These are phyloP conservation scores for Fusarium dlaminii DNA, from an alignment of 2,329 filamentous ascomycete species.

Conservation along the genomic window DNA sequence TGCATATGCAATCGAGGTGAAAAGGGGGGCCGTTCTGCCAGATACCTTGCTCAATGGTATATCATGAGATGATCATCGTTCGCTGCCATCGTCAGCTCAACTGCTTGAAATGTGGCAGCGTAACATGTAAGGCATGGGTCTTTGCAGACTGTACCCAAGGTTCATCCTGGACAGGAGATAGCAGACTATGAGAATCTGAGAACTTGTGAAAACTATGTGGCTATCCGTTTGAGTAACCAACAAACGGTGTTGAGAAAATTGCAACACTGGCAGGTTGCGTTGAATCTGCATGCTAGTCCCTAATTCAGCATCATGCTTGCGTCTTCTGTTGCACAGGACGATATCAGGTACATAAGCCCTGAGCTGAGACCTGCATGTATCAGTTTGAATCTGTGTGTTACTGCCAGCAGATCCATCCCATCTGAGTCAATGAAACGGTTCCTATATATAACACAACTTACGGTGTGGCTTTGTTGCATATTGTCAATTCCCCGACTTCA, in stretches of 20 bases:
- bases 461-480: slow-evolving; percentile 16
- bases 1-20: slow-evolving; percentile 12
- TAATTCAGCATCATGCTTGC: background rate
- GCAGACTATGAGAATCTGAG: background rate
- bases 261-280: background rate
- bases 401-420: slow-evolving; percentile 13
- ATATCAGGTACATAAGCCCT: slow-evolving; percentile 6
- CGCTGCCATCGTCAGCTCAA: slow-evolving; percentile 28
- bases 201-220: background rate
- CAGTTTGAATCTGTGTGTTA: slow-evolving; percentile 2
- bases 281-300: background rate
- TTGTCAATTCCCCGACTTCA: background rate
- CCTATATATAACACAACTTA: slow-evolving; percentile 12
- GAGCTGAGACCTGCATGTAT: background rate
- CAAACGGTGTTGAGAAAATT: slow-evolving; percentile 10
- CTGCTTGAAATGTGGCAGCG: slow-evolving; percentile 9
- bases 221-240: slow-evolving; percentile 3
- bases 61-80: slow-evolving; percentile 44
- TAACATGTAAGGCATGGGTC: slow-evolving; percentile 10
- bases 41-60: background rate
- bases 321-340: background rate
- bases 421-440: slow-evolving; percentile 1
- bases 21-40: slow-evolving; percentile 28
- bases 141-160: slow-evolving; percentile 11
- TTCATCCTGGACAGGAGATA: background rate